Percentiles rank a stretch among this genome's conserved stretches.
These are phyloP conservation scores for Penicillium maclennaniae DNA, from an alignment of 495 filamentous ascomycete species.

Conservation along the genomic window DNA sequence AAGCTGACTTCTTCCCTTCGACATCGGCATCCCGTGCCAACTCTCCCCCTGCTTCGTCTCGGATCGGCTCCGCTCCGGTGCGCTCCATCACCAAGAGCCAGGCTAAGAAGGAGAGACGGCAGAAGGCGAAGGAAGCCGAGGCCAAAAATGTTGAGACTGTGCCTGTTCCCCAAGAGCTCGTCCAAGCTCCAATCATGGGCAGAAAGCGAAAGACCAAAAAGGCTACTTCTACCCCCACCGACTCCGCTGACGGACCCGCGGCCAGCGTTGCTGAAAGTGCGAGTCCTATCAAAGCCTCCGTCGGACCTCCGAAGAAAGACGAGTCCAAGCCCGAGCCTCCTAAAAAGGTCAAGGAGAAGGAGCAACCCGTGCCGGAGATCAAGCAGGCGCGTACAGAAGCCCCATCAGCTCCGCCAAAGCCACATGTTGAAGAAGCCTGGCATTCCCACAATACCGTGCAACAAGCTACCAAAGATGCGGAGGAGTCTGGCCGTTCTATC, in stretches of 20 bases:
- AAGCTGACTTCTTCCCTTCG: conserved; percentile 72
- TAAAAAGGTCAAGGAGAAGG: conserved; percentile 38
- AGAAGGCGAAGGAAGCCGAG: conserved; percentile 58
- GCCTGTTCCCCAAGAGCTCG: conserved; percentile 51
- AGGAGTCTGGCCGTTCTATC: conserved; percentile 30
- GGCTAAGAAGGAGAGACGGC: conserved; percentile 76
- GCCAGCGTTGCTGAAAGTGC: conserved; percentile 29
- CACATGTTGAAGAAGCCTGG: conserved; percentile 28
- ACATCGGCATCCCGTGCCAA: conserved; percentile 78
- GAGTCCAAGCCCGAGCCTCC: conserved; percentile 24
- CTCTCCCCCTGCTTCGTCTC: conserved; percentile 73
- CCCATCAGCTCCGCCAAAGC: conserved; percentile 28
- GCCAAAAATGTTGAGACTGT: conserved; percentile 58
- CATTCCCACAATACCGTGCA: conserved; percentile 44
- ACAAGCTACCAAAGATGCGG: conserved; percentile 37
- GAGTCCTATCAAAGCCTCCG: conserved; percentile 31
- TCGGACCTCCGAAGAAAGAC: conserved; percentile 24
- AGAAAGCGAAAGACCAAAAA: conserved; percentile 93
- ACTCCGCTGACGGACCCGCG: conserved; percentile 36
- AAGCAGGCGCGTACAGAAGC: conserved; percentile 31
- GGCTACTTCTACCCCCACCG: conserved; percentile 39
- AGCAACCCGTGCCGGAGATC: conserved; percentile 31
- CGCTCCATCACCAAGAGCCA: conserved; percentile 85
- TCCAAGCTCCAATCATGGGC: conserved; percentile 78
- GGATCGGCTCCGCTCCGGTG: conserved; percentile 72